A percentile compares a stretch with the other conserved stretches of the same genome.
phyloP scores from a whole-genome alignment of 2,329 filamentous ascomycete species.

The Hypoxylon rubiginosum region DNA sequence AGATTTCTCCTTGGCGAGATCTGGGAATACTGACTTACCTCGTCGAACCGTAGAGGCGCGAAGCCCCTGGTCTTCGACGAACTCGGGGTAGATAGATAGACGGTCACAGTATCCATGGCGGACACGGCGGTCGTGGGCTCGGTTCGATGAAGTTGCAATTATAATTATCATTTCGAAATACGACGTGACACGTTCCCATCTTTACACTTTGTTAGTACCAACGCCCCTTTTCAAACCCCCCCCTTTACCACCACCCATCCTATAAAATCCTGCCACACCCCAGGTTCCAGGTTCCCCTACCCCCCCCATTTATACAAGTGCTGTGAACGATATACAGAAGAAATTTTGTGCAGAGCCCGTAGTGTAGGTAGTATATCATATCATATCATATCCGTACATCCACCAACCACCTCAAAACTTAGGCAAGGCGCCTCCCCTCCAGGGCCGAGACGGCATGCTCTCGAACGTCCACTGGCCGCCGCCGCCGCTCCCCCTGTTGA shows the following conservation, averaged over 20 bases:
- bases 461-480: constrained; percentile 47
- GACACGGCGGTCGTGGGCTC: too few species aligned
- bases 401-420: constrained; percentile 1
- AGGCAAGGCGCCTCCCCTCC: background rate
- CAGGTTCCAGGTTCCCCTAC: too few species aligned
- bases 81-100: too few species aligned
- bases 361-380: background rate
- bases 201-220: background rate
- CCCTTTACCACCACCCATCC: background rate
- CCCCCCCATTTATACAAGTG: background rate
- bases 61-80: too few species aligned
- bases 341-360: background rate
- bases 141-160: too few species aligned
- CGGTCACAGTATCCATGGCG: too few species aligned
- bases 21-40: too few species aligned
- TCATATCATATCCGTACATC: too few species aligned
- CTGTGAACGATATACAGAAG: background rate
- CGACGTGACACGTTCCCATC: background rate
- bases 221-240: background rate
- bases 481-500: too few species aligned
- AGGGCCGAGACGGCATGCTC: constrained; percentile 35
- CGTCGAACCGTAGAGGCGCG: too few species aligned
- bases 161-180: background rate
- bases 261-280: background rate
- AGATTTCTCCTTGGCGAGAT: too few species aligned